Evolutionary conservation across 1,139 yeast species (phyloP), one percentile per base, ranked within the genome.

Genomic region (Blastobotrys illinoisensis): DNA sequence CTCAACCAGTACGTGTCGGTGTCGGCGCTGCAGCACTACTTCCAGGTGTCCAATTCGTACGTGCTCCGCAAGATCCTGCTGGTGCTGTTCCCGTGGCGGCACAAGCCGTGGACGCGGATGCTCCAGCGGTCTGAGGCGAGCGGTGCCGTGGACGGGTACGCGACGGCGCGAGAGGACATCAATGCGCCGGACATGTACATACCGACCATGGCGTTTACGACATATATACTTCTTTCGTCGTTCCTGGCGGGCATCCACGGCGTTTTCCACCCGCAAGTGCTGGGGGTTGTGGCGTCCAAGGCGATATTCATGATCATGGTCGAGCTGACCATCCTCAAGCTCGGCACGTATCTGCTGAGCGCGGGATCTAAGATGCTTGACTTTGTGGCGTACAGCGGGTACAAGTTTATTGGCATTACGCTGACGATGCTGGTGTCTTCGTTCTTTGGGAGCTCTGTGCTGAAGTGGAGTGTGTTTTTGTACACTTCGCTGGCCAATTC

Each of bases 121-220:
- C 57, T 67, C 28, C 69, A 61, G 52, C 64, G 75, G 46, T 66
- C 69, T 18, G 73, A 73, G 36, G 60, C 63, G n/a, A 63, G 69
- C 3, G 70, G 71, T 18, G 67, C 69, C 7, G 68, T 67, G 14
- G 83, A 80, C 47, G 72, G 77, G 14, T 88, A 78, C 67, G 86
- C 88, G 1, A 83, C 87, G 4, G 96, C 97, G 9, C 70, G 79
- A 43, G 86, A 83, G 59, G 99, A 95, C 68, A 78, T 87, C 58
- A 95, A 95, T 68, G 95, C 98, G 0, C 99, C 99, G 1, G 99
- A 95, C 70, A 80, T 93, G 76, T 95, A 95, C 70, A 88, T 95
- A 55, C 99, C 99, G 4, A 63, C 62, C 53, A 64, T 56, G 70
- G 88, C 97, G 1, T 82, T 87, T 64, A 83, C 90, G 52, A 90